Evolutionary conservation across 257 asterid genomes (phyloP), one percentile per base, ranked within the genome.

Genomic region (Agastache rugosa): DNA sequence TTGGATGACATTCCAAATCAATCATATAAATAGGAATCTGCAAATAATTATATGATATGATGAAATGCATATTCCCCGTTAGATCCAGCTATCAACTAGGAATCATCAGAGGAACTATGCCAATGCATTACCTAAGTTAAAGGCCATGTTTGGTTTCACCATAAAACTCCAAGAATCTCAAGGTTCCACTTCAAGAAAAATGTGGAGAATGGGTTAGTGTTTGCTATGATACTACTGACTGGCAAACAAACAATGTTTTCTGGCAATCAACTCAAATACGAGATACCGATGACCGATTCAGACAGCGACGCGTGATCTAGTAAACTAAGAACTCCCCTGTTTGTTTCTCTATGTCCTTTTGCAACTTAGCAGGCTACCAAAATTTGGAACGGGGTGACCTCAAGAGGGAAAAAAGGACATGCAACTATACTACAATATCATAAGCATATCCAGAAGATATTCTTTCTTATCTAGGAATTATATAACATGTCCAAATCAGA

Each of bases 401-500:
- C 66, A 19, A 73, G 10, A 76, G 59, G 54, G 60, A 31, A 39
- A 66, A 63, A 41, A 29, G 3, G 44, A 44, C 74, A 73, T 59
- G 73, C 65, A 69, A 69, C 39, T 41, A 80, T 67, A 83, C 47
- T 64, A 50, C 77, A 70, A 67, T 62, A 59, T 55, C 37, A 8
- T 19, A n/a, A 61, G 85, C 71, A 84, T 81, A 84, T 84, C 73
- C 87, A 54, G 63, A 65, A 78, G 75, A 84, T 84, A 84, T 84
- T 81, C 85, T 77, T 55, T 23, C 11, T 20, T 12, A 72, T 25
- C 53, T 70, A 2, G 39, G 41, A 71, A 61, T 72, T 62, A 77
- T 56, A 71, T 67, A 73, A 35, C 11, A 65, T 77, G 58, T 60
- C 16, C 22, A 75, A 41, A 66, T 58, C 50, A 63, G 23, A 19